Base-by-base conservation (phyloP, 2,329 filamentous ascomycete species). In the Pseudocercospora macadamiae region DNA sequence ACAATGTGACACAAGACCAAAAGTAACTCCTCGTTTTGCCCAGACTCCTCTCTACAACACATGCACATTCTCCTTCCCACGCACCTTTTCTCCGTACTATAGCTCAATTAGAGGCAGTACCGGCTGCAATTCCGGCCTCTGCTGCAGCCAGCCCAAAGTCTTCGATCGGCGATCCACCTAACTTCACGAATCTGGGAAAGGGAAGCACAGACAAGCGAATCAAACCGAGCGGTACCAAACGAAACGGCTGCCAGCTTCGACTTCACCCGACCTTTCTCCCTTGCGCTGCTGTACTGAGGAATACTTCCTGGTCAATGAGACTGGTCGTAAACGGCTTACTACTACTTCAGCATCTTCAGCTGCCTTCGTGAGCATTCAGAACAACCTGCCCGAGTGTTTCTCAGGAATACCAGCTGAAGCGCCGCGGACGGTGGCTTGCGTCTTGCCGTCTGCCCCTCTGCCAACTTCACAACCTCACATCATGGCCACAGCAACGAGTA, bases 401-500 rank as follows among this genome's bases (percentile, higher is more conserved):
- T 25, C 21, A 21, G 19, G 2, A 39, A 3, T 32, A 28, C 44
- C 44, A 48, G 21, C 44, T 48, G 44, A 26, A 48, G 21, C 44
- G 44, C 44, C n/a, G 2, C 21, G 21, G 14, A 48, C 32, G 19
- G 36, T 30, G 37, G 36, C 57, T 55, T 51, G 52, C 39, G 16
- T 53, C 9, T 28, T n/a, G 10, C 12, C 21, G 5, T 14, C 25
- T 48, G 16, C 55, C 49, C 55, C 60, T 59, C 60, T 53, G 52
- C 8, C 45, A 16, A 49, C 3, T 44, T 16, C 25, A 26, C 52
- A 45, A 25, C 42, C 56, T 59, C 57, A 51, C 54, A 64, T 23
- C 60, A 72, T 72, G 70, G 68, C 68, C 51, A 68, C 67, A 32
- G 51, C 59, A n/a, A 21, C 61, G 42, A 60, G 47, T 10, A 42